Conservation (phyloP, 345 rosid species). For the Laguncularia racemosa region DNA sequence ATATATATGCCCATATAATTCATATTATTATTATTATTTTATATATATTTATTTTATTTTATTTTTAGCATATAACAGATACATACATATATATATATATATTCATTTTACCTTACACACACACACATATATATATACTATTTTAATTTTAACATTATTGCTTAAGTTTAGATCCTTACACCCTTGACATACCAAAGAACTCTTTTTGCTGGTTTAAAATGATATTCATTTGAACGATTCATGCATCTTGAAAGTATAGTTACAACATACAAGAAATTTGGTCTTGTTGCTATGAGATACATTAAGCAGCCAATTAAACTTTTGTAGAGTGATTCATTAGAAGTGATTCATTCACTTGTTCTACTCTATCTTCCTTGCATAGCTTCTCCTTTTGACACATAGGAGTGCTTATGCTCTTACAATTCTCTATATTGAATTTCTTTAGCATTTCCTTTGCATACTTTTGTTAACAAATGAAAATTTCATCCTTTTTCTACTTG, state of each 20-base stretch:
- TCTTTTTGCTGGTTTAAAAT: neutral
- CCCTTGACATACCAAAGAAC: neutral
- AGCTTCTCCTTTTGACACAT: neutral
- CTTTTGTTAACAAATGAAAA: conserved; percentile 6
- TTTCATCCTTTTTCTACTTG: neutral
- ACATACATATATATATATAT: too few relatives aligned
- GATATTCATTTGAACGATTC: neutral
- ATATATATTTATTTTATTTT: too few relatives aligned
- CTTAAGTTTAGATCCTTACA: too few relatives aligned
- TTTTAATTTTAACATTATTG: too few relatives aligned
- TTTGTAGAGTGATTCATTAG: too few relatives aligned
- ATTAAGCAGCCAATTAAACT: conserved; percentile 1
- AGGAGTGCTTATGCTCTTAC: neutral
- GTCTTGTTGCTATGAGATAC: conserved; percentile 1
- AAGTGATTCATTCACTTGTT: neutral
- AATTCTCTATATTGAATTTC: neutral
- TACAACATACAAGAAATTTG: neutral
- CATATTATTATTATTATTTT: too few relatives aligned
- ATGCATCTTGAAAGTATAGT: neutral
- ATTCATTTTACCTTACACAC: too few relatives aligned
- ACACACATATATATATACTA: too few relatives aligned
- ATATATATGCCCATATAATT: too few relatives aligned
- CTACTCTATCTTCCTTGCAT: neutral
- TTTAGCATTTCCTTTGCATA: neutral
- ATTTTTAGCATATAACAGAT: too few relatives aligned